Evolutionary conservation across 768 basidiomycete genomes (phyloP).

Genomic region (Trametes maxima): DNA sequence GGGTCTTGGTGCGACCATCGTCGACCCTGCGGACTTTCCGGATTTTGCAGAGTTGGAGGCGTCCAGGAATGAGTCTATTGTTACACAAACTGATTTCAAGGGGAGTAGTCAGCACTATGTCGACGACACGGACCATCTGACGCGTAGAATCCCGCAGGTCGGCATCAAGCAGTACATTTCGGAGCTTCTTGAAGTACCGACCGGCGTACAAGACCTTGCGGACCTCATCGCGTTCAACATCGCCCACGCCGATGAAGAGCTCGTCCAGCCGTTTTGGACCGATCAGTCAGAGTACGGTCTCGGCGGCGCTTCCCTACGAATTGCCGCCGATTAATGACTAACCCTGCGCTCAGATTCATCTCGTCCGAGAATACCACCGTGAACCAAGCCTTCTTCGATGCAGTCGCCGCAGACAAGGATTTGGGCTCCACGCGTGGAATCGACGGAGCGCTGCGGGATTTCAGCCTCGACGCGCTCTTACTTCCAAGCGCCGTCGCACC

Average conservation of each 20-base stretch:
- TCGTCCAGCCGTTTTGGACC: conserved; percentile 37
- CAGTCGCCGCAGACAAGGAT: conserved; percentile 35
- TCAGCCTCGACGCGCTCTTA: conserved; percentile 38
- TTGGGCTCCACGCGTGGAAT: conserved; percentile 38
- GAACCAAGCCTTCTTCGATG: conserved; percentile 35
- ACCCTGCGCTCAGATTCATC: conserved; percentile 35
- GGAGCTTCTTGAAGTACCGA: conserved; percentile 52
- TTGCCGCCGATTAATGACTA: neutral
- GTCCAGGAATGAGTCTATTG: conserved; percentile 53
- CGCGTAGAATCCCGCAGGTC: conserved; percentile 40
- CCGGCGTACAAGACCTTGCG: conserved; percentile 53
- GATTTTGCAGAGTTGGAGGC: conserved; percentile 51
- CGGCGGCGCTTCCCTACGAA: neutral
- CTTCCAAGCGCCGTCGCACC: conserved; percentile 32
- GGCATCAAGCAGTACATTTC: conserved; percentile 53
- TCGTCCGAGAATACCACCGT: conserved; percentile 30
- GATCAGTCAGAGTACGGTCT: conserved; percentile 39
- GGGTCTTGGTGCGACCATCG: conserved; percentile 48
- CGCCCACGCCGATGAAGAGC: conserved; percentile 51
- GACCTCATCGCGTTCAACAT: conserved; percentile 63
- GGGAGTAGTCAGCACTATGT: conserved; percentile 31
- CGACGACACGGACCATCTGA: conserved; percentile 29
- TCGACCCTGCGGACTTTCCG: conserved; percentile 66
- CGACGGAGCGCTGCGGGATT: conserved; percentile 35
- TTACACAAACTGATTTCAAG: conserved; percentile 62